Percentiles rank a stretch among this genome's conserved stretches.
Conservation (phyloP, 768 basidiomycete species). For the Boletellus sp. region DNA sequence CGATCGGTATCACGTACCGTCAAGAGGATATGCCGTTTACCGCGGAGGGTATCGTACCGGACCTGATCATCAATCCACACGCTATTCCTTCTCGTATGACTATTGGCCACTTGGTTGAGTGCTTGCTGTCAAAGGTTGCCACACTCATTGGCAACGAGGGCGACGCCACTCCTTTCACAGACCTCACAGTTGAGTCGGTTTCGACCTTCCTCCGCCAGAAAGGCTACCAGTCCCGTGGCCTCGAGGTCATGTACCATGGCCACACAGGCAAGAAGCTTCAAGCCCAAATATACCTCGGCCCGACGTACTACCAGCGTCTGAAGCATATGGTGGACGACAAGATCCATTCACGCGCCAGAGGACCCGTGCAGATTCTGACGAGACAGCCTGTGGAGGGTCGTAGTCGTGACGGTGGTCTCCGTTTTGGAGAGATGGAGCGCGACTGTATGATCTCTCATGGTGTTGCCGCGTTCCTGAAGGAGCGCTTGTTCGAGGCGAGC, state of each 20-base stretch:
- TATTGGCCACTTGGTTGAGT: conserved; percentile 98
- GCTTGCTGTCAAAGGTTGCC: conserved; percentile 92
- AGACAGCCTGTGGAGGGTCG: conserved; percentile 98
- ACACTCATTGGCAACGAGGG: conserved; percentile 96
- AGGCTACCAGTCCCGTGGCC: conserved; percentile 95
- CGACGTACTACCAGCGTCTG: conserved; percentile 97
- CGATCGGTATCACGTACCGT: conserved; percentile 98
- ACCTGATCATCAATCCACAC: conserved; percentile 98
- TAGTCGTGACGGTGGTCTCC: conserved; percentile 96
- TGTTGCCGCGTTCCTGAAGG: conserved; percentile 96
- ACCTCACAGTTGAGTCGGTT: conserved; percentile 96
- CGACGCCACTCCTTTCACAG: conserved; percentile 98
- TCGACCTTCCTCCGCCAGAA: conserved; percentile 84
- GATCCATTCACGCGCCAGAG: conserved; percentile 96
- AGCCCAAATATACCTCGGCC: conserved; percentile 97
- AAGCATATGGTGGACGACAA: conserved; percentile 99
- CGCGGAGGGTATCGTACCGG: conserved; percentile 92
- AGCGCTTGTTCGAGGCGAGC: conserved; percentile 91
- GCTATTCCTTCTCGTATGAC: conserved; percentile 99
- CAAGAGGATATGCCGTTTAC: conserved; percentile 99
- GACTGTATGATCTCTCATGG: conserved; percentile 99
- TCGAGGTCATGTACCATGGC: conserved; percentile 98
- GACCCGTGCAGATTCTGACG: conserved; percentile 96
- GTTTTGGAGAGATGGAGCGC: conserved; percentile 99
- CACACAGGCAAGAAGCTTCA: conserved; percentile 98